Base-by-base conservation (phyloP, 2,329 filamentous ascomycete species). In the Apiospora kogelbergensis region DNA sequence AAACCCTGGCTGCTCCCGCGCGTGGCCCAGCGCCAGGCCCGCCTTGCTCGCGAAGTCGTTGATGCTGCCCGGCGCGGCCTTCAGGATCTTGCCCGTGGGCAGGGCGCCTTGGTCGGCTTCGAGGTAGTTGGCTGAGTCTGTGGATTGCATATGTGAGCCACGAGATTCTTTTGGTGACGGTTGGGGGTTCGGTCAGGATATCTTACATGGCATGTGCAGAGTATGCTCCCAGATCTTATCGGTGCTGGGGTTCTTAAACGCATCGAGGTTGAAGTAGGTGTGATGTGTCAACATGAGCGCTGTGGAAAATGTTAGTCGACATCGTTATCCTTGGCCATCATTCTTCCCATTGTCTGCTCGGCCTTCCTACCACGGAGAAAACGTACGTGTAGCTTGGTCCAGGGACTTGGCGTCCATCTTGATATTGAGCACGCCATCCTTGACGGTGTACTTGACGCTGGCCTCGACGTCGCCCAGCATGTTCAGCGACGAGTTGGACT, bases 241-340 rank as follows among this genome's bases (percentile, higher is more conserved):
- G 3, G 86, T 86, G 40, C 83, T 80, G 1, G 88, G 84, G 76
- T 90, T 86, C 72, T 84, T 85, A 79, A 88, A 91, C 17, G 86
- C 89, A 73, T 91, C 89, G 30, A 91, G 83, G 78, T 91, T 91
- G 86, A 90, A 91, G 83, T 91, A 91, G 65, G 87, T 88, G 79
- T 91, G 89, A 57, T 89, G 88, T 41, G 86, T 89, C 53, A 91
- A 81, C 86, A 91, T 89, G 76, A 91, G 85, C 1, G 89, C 81
- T 81, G 24, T 68, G 13, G 41, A 42, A 41, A 80, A 46, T 24
- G 63, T 10, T 70, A 70, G 66, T 71, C 69, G 41, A 42, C 30
- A 10, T 44, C 48, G 10, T 15, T 20, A 26, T 37, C 17, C 10
- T 11, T 4, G 1, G 0, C 4, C 4, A 37, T 15, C 30, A 3